These are phyloP conservation scores for Rhodofomes roseus DNA, from an alignment of 1,284 basidiomycete species.

Conservation along the genomic window DNA sequence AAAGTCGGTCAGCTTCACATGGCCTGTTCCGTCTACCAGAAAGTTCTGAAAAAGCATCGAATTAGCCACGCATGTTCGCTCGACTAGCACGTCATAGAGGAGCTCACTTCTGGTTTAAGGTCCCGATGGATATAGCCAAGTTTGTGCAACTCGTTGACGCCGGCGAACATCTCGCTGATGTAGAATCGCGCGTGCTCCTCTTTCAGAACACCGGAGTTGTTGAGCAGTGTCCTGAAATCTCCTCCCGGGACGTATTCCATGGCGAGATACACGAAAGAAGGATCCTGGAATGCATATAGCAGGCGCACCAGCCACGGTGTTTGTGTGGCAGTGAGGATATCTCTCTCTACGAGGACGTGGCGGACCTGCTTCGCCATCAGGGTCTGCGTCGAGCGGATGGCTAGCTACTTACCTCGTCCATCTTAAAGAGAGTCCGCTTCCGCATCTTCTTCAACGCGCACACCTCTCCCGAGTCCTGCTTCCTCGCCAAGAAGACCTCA, in stretches of 20 bases:
- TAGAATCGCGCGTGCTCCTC: constrained; percentile 95
- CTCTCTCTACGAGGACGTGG: constrained; percentile 94
- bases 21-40: constrained; percentile 91
- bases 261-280: constrained; percentile 86
- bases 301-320: constrained; percentile 93
- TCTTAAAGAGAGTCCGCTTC: constrained; percentile 90
- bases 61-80: background rate
- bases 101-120: constrained; percentile 89
- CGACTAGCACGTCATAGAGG: too few species aligned
- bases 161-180: constrained; percentile 93
- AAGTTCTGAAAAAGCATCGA: constrained; percentile 70
- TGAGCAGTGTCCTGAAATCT: constrained; percentile 92
- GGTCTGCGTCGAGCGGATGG: constrained; percentile 6
- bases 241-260: constrained; percentile 99
- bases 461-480: constrained; percentile 89
- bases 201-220: constrained; percentile 94
- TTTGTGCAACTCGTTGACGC: constrained; percentile 89
- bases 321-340: constrained; percentile 93
- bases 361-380: constrained; percentile 55
- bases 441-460: constrained; percentile 96
- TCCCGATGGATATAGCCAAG: constrained; percentile 97
- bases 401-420: constrained; percentile 85
- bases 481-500: constrained; percentile 90
- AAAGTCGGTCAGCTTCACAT: constrained; percentile 99
- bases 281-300: constrained; percentile 93